phyloP scores from a whole-genome alignment of 2,329 filamentous ascomycete species.

The Seiridium unicorne region DNA sequence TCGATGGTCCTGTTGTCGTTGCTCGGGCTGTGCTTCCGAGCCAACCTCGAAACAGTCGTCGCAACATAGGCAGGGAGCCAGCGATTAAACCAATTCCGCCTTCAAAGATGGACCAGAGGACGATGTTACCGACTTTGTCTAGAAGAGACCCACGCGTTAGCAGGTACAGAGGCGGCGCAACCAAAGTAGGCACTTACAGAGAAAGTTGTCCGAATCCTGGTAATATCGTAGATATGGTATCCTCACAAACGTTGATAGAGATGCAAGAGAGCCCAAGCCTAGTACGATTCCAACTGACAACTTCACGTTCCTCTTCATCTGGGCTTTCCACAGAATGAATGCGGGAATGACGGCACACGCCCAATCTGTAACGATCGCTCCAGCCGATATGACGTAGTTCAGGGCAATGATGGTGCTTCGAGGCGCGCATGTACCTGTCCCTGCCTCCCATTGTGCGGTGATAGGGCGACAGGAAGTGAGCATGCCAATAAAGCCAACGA shows the following conservation, averaged over 20 bases:
- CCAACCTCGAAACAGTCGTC: conserved; percentile 1
- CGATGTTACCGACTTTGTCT: conserved; percentile 16
- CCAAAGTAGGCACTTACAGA: conserved; percentile 2
- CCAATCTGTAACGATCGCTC: conserved; percentile 10
- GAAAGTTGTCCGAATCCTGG: conserved; percentile 1
- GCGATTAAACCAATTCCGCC: conserved; percentile 16
- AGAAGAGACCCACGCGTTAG: too few relatives aligned
- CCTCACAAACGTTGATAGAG: conserved; percentile 7
- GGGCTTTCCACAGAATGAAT: conserved; percentile 10
- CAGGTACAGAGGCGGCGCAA: background rate
- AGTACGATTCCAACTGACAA: conserved; percentile 8
- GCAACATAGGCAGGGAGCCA: conserved; percentile 12
- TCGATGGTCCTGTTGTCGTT: background rate
- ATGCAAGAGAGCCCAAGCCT: conserved; percentile 7
- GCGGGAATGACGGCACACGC: conserved; percentile 9
- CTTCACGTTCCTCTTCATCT: conserved; percentile 9
- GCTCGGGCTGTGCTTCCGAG: background rate
- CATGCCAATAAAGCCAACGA: conserved; percentile 6
- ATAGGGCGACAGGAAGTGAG: conserved; percentile 7
- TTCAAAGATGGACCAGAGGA: conserved; percentile 20
- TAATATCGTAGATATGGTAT: conserved; percentile 10
- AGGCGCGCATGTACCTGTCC: background rate
- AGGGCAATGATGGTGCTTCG: background rate
- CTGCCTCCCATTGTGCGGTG: conserved; percentile 4
- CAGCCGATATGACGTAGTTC: conserved; percentile 9